Evolutionary conservation across 1,139 yeast genomes (phyloP).

Genomic region (Sugiyamaella paludigena): DNA sequence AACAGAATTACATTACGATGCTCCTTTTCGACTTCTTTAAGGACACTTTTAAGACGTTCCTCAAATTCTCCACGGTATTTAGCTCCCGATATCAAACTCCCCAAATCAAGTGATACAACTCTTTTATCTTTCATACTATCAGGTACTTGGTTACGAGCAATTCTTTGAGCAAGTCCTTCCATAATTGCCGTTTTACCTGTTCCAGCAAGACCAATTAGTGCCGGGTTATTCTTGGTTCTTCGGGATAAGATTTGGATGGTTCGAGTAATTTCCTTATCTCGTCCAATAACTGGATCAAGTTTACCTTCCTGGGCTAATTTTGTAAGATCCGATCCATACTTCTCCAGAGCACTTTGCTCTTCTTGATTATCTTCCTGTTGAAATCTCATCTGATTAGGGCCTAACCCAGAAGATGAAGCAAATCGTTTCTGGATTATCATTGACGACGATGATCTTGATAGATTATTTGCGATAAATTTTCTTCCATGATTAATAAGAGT

Average conservation of each 20-base stretch:
- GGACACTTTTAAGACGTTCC: conserved; percentile 76
- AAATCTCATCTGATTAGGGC: conserved; percentile 17
- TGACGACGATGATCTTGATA: no score
- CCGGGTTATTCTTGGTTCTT: conserved; percentile 92
- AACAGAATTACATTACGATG: conserved; percentile 77
- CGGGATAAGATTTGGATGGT: conserved; percentile 90
- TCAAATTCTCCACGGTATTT: conserved; percentile 96
- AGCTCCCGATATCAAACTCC: conserved; percentile 89
- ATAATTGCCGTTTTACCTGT: conserved; percentile 96
- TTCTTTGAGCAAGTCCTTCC: conserved; percentile 95
- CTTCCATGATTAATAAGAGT: no score
- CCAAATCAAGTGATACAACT: conserved; percentile 80
- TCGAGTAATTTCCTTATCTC: conserved; percentile 91
- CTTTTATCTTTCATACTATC: conserved; percentile 85
- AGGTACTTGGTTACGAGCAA: conserved; percentile 88
- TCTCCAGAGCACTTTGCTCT: conserved; percentile 75
- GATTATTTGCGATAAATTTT: no score
- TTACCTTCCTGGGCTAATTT: conserved; percentile 85
- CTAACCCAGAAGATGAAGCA: neutral
- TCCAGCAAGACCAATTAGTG: conserved; percentile 92
- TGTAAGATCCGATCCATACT: conserved; percentile 81
- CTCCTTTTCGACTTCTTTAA: conserved; percentile 83
- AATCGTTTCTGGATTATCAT: no score
- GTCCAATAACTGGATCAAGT: conserved; percentile 93
- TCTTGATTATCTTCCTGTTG: conserved; percentile 39